Evolutionary conservation across 73 alveolate genomes (phyloP).

Genomic region (Blepharisma japonicum): DNA sequence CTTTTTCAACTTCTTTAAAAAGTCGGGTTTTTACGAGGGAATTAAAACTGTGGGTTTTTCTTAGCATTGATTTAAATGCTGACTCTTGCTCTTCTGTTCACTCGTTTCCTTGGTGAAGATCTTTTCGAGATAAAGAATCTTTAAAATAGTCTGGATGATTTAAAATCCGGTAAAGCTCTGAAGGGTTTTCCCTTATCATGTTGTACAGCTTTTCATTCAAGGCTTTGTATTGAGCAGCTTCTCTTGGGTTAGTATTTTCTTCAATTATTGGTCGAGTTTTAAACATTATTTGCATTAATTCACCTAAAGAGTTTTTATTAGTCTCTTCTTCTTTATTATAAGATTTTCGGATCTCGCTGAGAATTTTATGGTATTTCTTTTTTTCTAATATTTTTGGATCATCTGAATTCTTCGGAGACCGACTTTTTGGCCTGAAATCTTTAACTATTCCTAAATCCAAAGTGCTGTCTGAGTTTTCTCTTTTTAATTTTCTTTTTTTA

Average conservation of each 20-base stretch:
- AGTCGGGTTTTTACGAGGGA: background rate
- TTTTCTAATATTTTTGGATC: too few relatives aligned
- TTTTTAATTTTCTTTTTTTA: too few relatives aligned
- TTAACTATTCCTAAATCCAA: too few relatives aligned
- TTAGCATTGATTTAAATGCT: background rate
- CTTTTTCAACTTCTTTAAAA: background rate
- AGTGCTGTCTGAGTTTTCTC: too few relatives aligned
- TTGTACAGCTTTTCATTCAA: background rate
- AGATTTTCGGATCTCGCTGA: too few relatives aligned
- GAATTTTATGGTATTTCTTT: too few relatives aligned
- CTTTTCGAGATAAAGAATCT: background rate
- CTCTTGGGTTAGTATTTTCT: background rate
- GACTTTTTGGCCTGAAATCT: too few relatives aligned
- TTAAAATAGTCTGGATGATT: background rate
- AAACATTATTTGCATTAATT: too few relatives aligned
- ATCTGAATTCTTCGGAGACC: too few relatives aligned
- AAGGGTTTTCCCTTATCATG: background rate
- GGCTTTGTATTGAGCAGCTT: background rate
- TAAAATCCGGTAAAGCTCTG: background rate
- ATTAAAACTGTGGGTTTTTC: background rate
- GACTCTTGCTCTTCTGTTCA: background rate
- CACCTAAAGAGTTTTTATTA: too few relatives aligned
- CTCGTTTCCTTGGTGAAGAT: background rate
- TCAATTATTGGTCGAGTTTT: background rate
- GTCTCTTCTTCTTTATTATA: too few relatives aligned